phyloP scores from a whole-genome alignment of 2,329 filamentous ascomycete species.

The Leptographium procerum region DNA sequence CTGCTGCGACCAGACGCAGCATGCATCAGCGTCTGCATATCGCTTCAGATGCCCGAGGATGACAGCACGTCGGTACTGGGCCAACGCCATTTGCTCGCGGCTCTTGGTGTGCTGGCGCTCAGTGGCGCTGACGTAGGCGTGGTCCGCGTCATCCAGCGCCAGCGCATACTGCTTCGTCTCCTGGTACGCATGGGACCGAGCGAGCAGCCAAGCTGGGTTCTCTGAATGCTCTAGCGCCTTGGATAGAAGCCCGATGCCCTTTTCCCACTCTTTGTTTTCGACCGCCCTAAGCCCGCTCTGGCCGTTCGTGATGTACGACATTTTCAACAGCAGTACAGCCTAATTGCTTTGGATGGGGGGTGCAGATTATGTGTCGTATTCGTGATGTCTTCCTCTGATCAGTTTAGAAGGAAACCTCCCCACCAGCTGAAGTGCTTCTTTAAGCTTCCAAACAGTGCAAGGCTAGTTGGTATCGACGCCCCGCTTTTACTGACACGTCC shows the following conservation, averaged over 20 bases:
- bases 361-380: background rate
- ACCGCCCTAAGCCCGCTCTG: constrained; percentile 55
- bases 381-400: too few species aligned
- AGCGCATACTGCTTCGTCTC: constrained; percentile 47
- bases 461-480: background rate
- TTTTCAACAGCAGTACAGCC: constrained; percentile 16
- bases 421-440: background rate
- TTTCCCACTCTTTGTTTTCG: constrained; percentile 48
- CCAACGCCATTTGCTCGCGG: constrained; percentile 64
- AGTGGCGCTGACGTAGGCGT: constrained; percentile 48
- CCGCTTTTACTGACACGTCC: too few species aligned
- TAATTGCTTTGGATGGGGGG: background rate
- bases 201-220: constrained; percentile 69
- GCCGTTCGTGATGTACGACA: constrained; percentile 41
- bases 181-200: constrained; percentile 69
- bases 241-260: constrained; percentile 58
- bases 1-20: constrained; percentile 48
- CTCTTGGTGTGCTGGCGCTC: constrained; percentile 48
- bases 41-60: constrained; percentile 57
- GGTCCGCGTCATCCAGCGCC: constrained; percentile 60
- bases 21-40: constrained; percentile 63
- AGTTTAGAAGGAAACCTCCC: background rate
- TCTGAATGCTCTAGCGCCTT: constrained; percentile 52
- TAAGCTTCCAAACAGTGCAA: background rate
- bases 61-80: constrained; percentile 70